Percentiles rank a stretch among this genome's conserved stretches.
Evolutionary conservation across 2,329 filamentous ascomycete species (phyloP).

Genomic region (Hypomyces perniciosus): DNA sequence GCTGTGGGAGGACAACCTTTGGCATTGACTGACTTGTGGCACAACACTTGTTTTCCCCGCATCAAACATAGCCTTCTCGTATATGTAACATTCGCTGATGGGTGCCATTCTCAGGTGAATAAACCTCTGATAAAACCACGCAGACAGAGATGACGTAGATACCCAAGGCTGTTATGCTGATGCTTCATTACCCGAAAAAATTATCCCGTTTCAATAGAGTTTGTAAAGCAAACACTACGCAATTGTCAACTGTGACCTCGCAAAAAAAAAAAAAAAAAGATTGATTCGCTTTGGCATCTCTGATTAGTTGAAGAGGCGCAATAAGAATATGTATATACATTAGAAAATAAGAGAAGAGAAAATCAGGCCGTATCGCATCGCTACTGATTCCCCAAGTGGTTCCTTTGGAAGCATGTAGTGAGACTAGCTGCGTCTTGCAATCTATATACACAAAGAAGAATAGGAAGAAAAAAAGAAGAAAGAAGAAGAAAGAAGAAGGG

Average conservation of each 20-base stretch:
- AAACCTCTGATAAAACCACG: too few species aligned
- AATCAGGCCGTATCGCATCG: too few species aligned
- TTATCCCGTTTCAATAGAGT: too few species aligned
- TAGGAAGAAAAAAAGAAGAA: neutral
- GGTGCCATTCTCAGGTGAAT: neutral
- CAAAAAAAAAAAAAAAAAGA: neutral
- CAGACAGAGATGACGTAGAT: neutral
- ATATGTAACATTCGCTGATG: neutral
- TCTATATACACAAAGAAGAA: slow-evolving; percentile 9
- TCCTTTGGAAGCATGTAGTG: neutral
- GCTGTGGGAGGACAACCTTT: slow-evolving; percentile 21
- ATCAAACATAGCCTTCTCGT: neutral
- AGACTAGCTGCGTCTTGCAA: slow-evolving; percentile 6
- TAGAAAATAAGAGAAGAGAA: neutral
- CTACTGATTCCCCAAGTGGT: neutral
- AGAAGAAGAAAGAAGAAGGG: neutral
- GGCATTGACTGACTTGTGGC: slow-evolving; percentile 13
- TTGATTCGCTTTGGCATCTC: neutral
- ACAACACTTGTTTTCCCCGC: neutral
- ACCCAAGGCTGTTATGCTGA: neutral
- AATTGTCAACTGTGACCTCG: neutral
- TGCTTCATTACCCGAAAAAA: too few species aligned
- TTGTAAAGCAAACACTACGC: too few species aligned
- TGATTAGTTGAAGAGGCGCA: too few species aligned
- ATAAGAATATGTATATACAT: slow-evolving; percentile 5